Base-by-base conservation (phyloP, 768 basidiomycete species). In the Serendipita indica region DNA sequence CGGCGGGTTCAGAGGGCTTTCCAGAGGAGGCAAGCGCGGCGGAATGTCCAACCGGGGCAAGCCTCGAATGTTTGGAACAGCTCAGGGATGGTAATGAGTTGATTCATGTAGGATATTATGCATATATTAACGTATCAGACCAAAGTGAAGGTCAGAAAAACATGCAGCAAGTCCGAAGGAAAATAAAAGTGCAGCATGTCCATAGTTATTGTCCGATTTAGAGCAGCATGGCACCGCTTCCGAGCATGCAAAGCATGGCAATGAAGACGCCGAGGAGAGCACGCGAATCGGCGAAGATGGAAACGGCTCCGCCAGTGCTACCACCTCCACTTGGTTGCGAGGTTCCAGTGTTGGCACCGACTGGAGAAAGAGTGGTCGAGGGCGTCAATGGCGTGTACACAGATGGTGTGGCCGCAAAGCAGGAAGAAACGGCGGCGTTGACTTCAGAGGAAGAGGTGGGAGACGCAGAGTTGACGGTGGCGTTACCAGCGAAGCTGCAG, bases 401-500 rank as follows among this genome's bases (percentile, higher is more conserved):
- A 13, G 83, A 77, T 13, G 72, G 68, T 14, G 83, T 78, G 66
- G 75, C 81, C 18, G 85, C 68, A 58, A 88, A 69, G 66, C 87
- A 90, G 13, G 84, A 82, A 58, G 72, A 77, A 22, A 77, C 83
- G 37, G 78, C 83, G 34, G 80, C 70, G 59, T 72, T 72, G 39
- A 80, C 79, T 28, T 75, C 74, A 7, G 75, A 70, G 14, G 70
- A 71, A 46, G 69, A 66, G 4, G 83, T 67, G 30, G 83, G 75
- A 14, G 80, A 79, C 2, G 66, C 67, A 14, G 72, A 10, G 65
- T 87, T 86, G 62, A 89, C 73, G 14, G 87, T 89, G 3, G 82
- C 91, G 66, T 96, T 96, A 5, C 91, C 89, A 57, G 70, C 69
- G 67, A 96, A 94, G 72, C 77, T 79, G 71, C 91, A 94, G 5